A percentile compares a stretch with the other conserved stretches of the same genome.
Conservation (phyloP, 495 filamentous ascomycete genomes). For the Pyrenopolyporus hunteri region DNA sequence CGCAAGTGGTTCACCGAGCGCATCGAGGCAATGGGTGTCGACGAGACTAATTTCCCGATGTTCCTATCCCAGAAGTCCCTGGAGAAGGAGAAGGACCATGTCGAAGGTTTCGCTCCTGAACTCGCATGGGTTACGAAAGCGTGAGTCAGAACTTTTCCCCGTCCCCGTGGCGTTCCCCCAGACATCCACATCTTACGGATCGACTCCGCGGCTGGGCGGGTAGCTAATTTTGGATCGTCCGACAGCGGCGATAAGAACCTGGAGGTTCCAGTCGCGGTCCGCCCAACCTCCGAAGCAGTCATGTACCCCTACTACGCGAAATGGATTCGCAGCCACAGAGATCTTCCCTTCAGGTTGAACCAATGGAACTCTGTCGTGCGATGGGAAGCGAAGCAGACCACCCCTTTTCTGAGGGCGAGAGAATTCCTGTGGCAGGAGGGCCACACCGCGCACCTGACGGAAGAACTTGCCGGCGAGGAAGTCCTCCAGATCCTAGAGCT, state of each 20-base stretch:
- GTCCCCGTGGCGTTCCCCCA: background rate
- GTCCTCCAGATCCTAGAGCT: slow-evolving; percentile 92
- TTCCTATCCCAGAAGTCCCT: slow-evolving; percentile 91
- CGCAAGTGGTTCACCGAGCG: slow-evolving; percentile 84
- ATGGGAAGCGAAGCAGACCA: slow-evolving; percentile 98
- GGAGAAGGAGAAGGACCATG: slow-evolving; percentile 93
- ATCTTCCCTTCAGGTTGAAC: slow-evolving; percentile 89
- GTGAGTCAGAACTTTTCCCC: slow-evolving; percentile 54
- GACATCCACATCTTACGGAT: background rate
- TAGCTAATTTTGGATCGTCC: slow-evolving; percentile 7
- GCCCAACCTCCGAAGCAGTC: slow-evolving; percentile 85
- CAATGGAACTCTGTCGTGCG: slow-evolving; percentile 98
- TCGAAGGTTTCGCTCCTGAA: slow-evolving; percentile 97
- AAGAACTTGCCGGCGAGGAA: slow-evolving; percentile 77
- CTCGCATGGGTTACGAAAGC: slow-evolving; percentile 98
- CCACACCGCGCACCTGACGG: slow-evolving; percentile 90
- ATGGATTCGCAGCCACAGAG: slow-evolving; percentile 93
- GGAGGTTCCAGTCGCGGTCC: slow-evolving; percentile 93
- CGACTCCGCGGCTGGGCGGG: background rate
- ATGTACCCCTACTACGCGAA: slow-evolving; percentile 97
- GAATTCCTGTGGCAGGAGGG: slow-evolving; percentile 99
- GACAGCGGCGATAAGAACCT: slow-evolving; percentile 81
- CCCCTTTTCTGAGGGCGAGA: slow-evolving; percentile 88
- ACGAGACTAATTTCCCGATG: slow-evolving; percentile 94
- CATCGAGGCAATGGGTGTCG: slow-evolving; percentile 88